These are phyloP conservation scores for Vanderwaltozyma verrucispora DNA, from an alignment of 805 yeast genomes.

Conservation along the genomic window DNA sequence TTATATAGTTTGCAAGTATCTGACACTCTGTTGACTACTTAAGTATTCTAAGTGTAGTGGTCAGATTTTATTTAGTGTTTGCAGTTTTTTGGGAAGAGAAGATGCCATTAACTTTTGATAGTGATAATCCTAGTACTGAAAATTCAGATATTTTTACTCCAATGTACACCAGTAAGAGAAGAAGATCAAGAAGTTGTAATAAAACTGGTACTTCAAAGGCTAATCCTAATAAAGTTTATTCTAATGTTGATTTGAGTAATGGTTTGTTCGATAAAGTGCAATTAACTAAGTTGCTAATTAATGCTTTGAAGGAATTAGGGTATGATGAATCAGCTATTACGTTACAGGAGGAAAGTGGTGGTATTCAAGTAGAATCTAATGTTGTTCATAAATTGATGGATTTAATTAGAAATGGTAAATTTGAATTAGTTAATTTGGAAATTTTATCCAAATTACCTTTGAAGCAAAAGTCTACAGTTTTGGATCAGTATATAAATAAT, in stretches of 20 bases:
- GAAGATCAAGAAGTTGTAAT: conserved; percentile 1
- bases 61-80: no score
- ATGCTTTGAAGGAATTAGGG: conserved; percentile 41
- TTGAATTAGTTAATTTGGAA: conserved; percentile 25
- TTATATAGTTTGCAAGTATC: no score
- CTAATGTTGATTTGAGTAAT: background rate
- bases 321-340: conserved; percentile 31
- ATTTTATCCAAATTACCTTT: conserved; percentile 25
- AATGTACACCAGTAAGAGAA: conserved; percentile 1
- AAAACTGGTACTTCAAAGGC: background rate
- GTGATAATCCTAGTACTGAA: background rate
- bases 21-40: no score
- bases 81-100: no score
- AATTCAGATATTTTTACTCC: conserved; percentile 1
- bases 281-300: conserved; percentile 40
- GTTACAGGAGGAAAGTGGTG: conserved; percentile 35
- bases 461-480: conserved; percentile 12
- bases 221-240: no score
- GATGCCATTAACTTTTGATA: conserved; percentile 1
- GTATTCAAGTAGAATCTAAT: conserved; percentile 33
- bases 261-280: conserved; percentile 25
- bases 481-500: background rate
- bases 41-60: no score
- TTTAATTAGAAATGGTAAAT: conserved; percentile 34
- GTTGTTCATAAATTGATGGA: conserved; percentile 32